phyloP scores from a whole-genome alignment of 2,329 filamentous ascomycete genomes.

The Epichloe uncinata region DNA sequence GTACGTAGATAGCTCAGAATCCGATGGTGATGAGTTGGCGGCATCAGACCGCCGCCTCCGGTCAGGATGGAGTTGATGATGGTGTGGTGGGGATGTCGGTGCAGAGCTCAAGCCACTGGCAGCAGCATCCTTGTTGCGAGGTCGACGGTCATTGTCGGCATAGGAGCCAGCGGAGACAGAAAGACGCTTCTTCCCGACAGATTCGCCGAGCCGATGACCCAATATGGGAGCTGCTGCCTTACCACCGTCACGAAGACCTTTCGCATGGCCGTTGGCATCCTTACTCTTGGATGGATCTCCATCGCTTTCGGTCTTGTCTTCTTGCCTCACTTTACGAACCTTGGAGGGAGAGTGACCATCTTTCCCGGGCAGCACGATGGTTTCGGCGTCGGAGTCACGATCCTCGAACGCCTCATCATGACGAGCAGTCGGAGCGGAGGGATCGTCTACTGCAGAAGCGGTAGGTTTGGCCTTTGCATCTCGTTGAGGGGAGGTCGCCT shows the following conservation, averaged over 20 bases:
- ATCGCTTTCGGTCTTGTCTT: conserved; percentile 47
- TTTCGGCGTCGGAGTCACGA: conserved; percentile 59
- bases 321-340: conserved; percentile 50
- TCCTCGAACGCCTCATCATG: conserved; percentile 32
- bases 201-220: conserved; percentile 19
- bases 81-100: conserved; percentile 38
- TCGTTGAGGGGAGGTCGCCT: conserved; percentile 7
- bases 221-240: conserved; percentile 20
- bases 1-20: conserved; percentile 37
- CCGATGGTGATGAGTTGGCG: conserved; percentile 31
- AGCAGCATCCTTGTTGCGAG: conserved; percentile 31
- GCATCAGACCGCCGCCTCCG: conserved; percentile 23
- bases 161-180: conserved; percentile 16
- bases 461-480: conserved; percentile 5
- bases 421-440: conserved; percentile 6
- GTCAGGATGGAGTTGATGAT: conserved; percentile 17
- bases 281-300: conserved; percentile 24
- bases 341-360: conserved; percentile 50
- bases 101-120: conserved; percentile 47
- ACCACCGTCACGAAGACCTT: conserved; percentile 19
- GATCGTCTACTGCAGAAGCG: background rate
- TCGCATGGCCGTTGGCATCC: conserved; percentile 16
- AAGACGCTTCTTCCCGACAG: conserved; percentile 37
- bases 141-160: conserved; percentile 26
- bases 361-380: conserved; percentile 54